Base-by-base conservation (phyloP, 352 stramenopile genomes). In the Phytophthora fragariaefolia region DNA sequence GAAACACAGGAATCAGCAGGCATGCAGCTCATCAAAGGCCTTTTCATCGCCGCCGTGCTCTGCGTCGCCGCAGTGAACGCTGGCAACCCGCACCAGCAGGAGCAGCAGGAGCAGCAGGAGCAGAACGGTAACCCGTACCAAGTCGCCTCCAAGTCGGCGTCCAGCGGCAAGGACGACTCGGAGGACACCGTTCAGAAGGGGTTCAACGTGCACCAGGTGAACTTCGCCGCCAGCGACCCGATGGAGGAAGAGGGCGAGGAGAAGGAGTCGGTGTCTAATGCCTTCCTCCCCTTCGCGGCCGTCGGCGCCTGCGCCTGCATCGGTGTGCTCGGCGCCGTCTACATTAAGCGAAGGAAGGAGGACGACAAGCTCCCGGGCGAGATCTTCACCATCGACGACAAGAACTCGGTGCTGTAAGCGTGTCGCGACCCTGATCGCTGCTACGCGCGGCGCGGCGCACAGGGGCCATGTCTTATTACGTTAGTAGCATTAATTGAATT, bases 361-460 rank as follows among this genome's bases (percentile, higher is more conserved):
- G 83, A 90, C 62, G 74, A 79, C 24, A 65, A 90, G 55, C 63
- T 77, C 17, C 49, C 45, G n/a, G 70, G 77, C 28, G 83, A 86
- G 56, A 92, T 92, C 64, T 92, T 92, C 70, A 92, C 83, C 30
- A 80, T 92, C 60, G 70, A 77, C 38, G 83, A 92, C 71, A 88
- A 90, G 73, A 87, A 87, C 69, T 92, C 83, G 43, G 83, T 83
- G 26, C 73, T 92, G 72, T 92, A 82, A 83, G 45, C 58, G 43
- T 56, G 22, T 50, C 43, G 32, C 36, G 66, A 57, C 32, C 46
- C 50, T 5, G 26, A 51, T 32, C 15, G 38, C 47, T 20, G 34
- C 24, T 5, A 24, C 34, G 2, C 2, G 5, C 36, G 28, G 30
- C 48, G 18, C 18, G 28, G 32, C n/a, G 38, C 27, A 34, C 45